These are phyloP conservation scores for Malus sylvestris DNA, from an alignment of 306 rosid genomes.

Conservation along the genomic window DNA sequence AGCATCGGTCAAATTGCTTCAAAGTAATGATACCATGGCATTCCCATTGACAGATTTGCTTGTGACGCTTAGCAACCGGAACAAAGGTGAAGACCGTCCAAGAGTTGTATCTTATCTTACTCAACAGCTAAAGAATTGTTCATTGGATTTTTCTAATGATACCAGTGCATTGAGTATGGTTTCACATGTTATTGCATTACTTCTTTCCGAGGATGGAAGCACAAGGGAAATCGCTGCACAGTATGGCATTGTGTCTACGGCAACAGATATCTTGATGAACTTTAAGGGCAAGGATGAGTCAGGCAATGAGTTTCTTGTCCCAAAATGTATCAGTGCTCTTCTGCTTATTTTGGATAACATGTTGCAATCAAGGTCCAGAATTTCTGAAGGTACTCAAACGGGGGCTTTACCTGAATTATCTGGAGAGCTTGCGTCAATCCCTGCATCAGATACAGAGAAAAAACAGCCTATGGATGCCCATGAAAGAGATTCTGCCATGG, in stretches of 20 bases:
- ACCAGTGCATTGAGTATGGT: slow-evolving; percentile 69
- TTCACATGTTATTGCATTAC: slow-evolving; percentile 70
- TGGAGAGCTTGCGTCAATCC: slow-evolving; percentile 41
- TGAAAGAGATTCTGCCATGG: slow-evolving; percentile 40
- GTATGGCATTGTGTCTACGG: slow-evolving; percentile 58
- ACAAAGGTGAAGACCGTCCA: slow-evolving; percentile 87
- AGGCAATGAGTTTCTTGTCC: slow-evolving; percentile 50
- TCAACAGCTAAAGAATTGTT: slow-evolving; percentile 91
- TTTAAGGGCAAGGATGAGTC: slow-evolving; percentile 60
- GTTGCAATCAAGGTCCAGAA: slow-evolving; percentile 72
- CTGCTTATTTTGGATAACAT: slow-evolving; percentile 86
- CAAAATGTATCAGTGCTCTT: slow-evolving; percentile 80
- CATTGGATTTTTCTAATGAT: slow-evolving; percentile 66
- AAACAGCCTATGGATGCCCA: slow-evolving; percentile 30
- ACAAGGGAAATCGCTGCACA: slow-evolving; percentile 82
- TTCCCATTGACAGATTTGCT: slow-evolving; percentile 91
- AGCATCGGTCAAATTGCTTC: slow-evolving; percentile 69
- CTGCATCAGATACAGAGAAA: slow-evolving; percentile 35
- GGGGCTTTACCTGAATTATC: slow-evolving; percentile 47
- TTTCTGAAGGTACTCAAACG: slow-evolving; percentile 51
- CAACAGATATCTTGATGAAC: slow-evolving; percentile 62
- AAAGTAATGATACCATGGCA: slow-evolving; percentile 81
- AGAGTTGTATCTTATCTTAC: slow-evolving; percentile 76
- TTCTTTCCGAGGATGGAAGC: slow-evolving; percentile 82
- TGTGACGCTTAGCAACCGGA: slow-evolving; percentile 74